Evolutionary conservation across 2,329 filamentous ascomycete species (phyloP), one percentile per base, ranked within the genome.

Genomic region (Exophiala viscosa): DNA sequence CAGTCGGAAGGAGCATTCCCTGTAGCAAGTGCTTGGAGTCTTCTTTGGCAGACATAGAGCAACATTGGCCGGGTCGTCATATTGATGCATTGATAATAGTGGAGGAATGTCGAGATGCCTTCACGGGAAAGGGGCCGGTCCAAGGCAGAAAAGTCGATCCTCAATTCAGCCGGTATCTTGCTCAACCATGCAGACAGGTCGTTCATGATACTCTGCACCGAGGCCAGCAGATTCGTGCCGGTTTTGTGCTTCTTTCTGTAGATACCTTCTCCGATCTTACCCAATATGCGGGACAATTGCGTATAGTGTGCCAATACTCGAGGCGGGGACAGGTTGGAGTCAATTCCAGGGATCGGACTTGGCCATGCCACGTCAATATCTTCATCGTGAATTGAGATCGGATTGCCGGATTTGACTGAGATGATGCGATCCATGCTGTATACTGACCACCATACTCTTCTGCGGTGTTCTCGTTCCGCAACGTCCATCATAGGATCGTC

Each of bases 41-140:
- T 71, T 39, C 71, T 70, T 61, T 79, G 75, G 6, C 80, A 76
- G 2, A 81, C 73, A 55, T 79, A 73, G 54, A 80, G 79, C 0
- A 82, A 68, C 18, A 81, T 65, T 1, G 79, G 79, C 3, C 79
- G 68, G 0, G 73, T 76, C 0, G 78, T 79, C 77, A 82, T 81
- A 58, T 80, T 80, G 60, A 81, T 74, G 60, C 79, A 81, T 39
- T 80, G 78, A 54, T 80, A 80, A 58, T 80, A 81, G 57, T 82
- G 78, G 17, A 79, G 64, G 48, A 78, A 74, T 3, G 75, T 76
- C 1, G 76, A 78, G 3, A 80, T 74, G 8, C 70, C 73, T 63
- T 80, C 77, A 10, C 77, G 74, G 36, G 71, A 73, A 40, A 76
- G 71, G 32, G 65, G 64, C 4, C 59, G 58, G 49, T 71, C 70